These are phyloP conservation scores for Lepidium africanum DNA, from an alignment of 345 rosid genomes.

Conservation along the genomic window DNA sequence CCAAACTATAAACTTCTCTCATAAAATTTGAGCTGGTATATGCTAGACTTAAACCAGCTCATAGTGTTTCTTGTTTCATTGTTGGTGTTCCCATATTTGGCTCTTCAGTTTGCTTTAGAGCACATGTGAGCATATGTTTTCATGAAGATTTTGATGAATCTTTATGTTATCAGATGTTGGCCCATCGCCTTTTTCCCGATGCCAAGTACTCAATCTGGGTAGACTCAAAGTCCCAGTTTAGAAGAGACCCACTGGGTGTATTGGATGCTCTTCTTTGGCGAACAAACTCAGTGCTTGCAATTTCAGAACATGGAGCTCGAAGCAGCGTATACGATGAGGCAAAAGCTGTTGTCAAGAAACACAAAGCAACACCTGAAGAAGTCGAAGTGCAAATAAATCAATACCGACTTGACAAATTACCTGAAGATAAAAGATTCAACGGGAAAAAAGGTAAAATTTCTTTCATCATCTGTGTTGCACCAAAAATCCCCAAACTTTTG, in stretches of 20 bases:
- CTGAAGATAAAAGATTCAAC: slow-evolving; percentile 64
- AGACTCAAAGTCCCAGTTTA: slow-evolving; percentile 92
- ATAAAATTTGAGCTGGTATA: no score
- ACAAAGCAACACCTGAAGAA: slow-evolving; percentile 91
- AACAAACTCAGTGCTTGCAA: slow-evolving; percentile 74
- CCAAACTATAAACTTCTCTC: no score
- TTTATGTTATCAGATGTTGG: slow-evolving; percentile 61
- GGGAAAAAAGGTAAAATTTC: slow-evolving; percentile 63
- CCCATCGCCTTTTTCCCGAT: slow-evolving; percentile 79
- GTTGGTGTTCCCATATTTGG: not conserved
- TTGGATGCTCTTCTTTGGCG: slow-evolving; percentile 91
- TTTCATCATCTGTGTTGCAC: not conserved
- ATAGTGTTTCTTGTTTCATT: not conserved
- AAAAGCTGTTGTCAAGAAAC: slow-evolving; percentile 74
- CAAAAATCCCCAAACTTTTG: not conserved
- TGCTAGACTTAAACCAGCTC: no score
- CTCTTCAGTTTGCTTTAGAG: not conserved
- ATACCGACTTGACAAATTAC: slow-evolving; percentile 62
- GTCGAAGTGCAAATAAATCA: slow-evolving; percentile 72
- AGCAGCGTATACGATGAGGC: slow-evolving; percentile 93
- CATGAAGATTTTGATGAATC: not conserved
- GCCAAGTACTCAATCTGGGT: slow-evolving; percentile 91
- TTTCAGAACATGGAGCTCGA: slow-evolving; percentile 97
- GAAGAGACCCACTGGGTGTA: slow-evolving; percentile 92
- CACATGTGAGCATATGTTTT: not conserved